phyloP scores from a whole-genome alignment of 2,329 filamentous ascomycete species.

The Fusarium piperis region DNA sequence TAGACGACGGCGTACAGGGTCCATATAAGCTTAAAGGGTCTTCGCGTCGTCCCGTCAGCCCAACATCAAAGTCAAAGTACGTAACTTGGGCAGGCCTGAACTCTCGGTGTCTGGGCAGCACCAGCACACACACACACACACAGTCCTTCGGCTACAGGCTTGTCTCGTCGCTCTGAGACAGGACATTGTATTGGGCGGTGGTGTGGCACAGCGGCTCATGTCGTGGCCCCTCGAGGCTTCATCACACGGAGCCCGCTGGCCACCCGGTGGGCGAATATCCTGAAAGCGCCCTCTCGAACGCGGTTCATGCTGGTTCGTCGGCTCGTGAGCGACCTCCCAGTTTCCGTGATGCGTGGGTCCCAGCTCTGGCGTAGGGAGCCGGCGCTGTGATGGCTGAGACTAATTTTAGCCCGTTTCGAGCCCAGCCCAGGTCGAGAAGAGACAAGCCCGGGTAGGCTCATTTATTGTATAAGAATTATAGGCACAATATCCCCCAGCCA shows the following conservation, averaged over 20 bases:
- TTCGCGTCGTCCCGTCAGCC: conserved; percentile 11
- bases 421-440: conserved; percentile 22
- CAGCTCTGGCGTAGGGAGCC: conserved; percentile 13
- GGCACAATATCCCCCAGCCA: conserved; percentile 27
- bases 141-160: conserved; percentile 30
- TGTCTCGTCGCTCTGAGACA: conserved; percentile 25
- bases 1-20: conserved; percentile 21
- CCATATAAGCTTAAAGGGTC: conserved; percentile 43
- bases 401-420: conserved; percentile 35
- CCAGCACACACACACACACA: conserved; percentile 11
- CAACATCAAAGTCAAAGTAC: conserved; percentile 26
- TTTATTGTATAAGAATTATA: conserved; percentile 4
- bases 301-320: background rate
- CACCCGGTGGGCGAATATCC: background rate
- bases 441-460: conserved; percentile 18
- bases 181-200: conserved; percentile 23
- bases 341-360: conserved; percentile 1
- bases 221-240: conserved; percentile 22
- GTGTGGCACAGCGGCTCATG: conserved; percentile 29
- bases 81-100: conserved; percentile 1
- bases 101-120: conserved; percentile 6
- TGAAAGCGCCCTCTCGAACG: background rate
- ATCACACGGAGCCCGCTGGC: conserved; percentile 18
- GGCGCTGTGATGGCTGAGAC: conserved; percentile 30
- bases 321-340: background rate